Evolutionary conservation across 148 eudicot species (phyloP).

Genomic region (Cornus controversa): DNA sequence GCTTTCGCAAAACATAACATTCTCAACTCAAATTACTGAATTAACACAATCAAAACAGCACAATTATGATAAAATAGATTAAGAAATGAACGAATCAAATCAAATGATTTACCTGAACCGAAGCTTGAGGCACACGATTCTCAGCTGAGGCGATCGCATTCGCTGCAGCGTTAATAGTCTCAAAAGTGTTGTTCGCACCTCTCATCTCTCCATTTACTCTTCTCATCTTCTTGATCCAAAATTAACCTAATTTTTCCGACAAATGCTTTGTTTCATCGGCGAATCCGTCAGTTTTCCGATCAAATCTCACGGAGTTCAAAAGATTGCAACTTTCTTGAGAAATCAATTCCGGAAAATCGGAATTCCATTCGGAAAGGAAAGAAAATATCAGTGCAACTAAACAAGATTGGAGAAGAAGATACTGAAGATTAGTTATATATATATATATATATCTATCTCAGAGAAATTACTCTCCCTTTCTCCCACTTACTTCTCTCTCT

Average conservation of each 20-base stretch:
- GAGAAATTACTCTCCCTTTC: not conserved
- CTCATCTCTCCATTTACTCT: slow-evolving; percentile 36
- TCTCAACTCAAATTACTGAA: not conserved
- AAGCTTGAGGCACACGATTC: slow-evolving; percentile 52
- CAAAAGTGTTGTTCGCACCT: slow-evolving; percentile 55
- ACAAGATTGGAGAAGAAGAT: slow-evolving; percentile 7
- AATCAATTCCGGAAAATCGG: not conserved
- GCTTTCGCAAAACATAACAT: not conserved
- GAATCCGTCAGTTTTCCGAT: not conserved
- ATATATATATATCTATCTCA: no score
- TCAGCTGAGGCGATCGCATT: slow-evolving; percentile 78
- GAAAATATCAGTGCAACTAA: not conserved
- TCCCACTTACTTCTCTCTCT: not conserved
- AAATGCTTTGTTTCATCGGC: not conserved
- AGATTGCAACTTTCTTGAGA: slow-evolving; percentile 2
- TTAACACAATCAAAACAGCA: not conserved
- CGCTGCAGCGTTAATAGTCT: slow-evolving; percentile 91
- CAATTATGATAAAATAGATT: not conserved
- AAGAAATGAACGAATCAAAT: not conserved
- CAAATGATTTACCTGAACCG: slow-evolving; percentile 44
- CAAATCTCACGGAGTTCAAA: slow-evolving; percentile 7
- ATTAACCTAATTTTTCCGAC: slow-evolving; percentile 11
- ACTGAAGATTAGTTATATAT: not conserved
- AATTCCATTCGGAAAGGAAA: not conserved
- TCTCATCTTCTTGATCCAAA: not conserved